These are phyloP conservation scores for Verticillium tricorpus DNA, from an alignment of 2,329 filamentous ascomycete genomes.

Conservation along the genomic window DNA sequence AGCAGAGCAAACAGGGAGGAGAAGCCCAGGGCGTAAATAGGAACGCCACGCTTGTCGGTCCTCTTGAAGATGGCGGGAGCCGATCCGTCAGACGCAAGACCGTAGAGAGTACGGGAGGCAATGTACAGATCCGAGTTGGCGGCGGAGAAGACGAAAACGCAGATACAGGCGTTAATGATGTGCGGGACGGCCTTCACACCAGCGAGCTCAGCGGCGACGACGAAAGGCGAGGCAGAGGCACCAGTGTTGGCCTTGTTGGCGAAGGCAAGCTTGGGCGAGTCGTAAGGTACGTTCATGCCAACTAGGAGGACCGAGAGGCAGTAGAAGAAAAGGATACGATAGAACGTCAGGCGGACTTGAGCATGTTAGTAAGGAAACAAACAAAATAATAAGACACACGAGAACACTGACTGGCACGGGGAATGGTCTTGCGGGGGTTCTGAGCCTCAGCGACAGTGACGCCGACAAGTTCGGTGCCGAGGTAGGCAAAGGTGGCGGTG, in stretches of 20 bases:
- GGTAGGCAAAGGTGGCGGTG: constrained; percentile 72
- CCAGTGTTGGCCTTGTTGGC: constrained; percentile 37
- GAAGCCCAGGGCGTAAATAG: constrained; percentile 57
- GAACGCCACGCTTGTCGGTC: constrained; percentile 67
- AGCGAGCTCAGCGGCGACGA: constrained; percentile 64
- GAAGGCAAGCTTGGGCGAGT: constrained; percentile 54
- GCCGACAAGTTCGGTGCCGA: constrained; percentile 71
- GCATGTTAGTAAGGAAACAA: no score
- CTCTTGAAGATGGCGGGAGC: constrained; percentile 67
- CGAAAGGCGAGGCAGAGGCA: constrained; percentile 59
- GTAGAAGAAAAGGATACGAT: constrained; percentile 78
- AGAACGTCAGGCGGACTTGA: constrained; percentile 67
- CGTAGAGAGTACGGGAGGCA: constrained; percentile 67
- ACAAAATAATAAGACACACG: no score
- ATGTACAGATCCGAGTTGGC: constrained; percentile 75
- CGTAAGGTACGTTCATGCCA: constrained; percentile 71
- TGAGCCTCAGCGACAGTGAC: constrained; percentile 75
- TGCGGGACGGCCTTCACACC: constrained; percentile 59
- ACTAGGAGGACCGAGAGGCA: constrained; percentile 67
- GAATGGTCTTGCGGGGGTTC: constrained; percentile 71
- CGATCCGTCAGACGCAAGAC: constrained; percentile 64
- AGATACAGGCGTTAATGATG: constrained; percentile 68
- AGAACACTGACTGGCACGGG: constrained; percentile 49
- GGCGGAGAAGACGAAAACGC: constrained; percentile 71
- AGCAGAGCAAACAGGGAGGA: constrained; percentile 60